A percentile compares a stretch with the other conserved stretches of the same genome.
These are phyloP conservation scores for Euphorbia celastroides DNA, from an alignment of 441 rosid genomes.

Conservation along the genomic window DNA sequence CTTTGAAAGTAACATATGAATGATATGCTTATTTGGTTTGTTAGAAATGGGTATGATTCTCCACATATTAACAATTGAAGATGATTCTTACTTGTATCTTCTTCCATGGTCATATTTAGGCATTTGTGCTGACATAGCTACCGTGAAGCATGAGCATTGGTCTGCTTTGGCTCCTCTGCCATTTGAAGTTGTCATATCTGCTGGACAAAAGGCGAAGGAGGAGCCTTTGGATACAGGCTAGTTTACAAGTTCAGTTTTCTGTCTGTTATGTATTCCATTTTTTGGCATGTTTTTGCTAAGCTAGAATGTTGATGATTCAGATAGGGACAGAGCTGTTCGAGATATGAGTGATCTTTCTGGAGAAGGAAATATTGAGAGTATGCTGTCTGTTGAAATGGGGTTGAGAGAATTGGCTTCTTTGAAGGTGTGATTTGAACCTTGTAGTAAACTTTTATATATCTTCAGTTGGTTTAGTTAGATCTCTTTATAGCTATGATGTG, in stretches of 20 bases:
- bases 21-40: not conserved
- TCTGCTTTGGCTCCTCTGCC: constrained; percentile 97
- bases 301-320: constrained; percentile 48
- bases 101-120: constrained; percentile 39
- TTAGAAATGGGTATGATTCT: constrained; percentile 1
- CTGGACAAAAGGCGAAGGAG: constrained; percentile 93
- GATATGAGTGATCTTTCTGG: constrained; percentile 71
- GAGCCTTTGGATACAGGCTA: constrained; percentile 60
- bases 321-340: constrained; percentile 44
- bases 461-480: not conserved
- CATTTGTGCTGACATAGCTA: constrained; percentile 80
- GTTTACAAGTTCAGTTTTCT: constrained; percentile 20
- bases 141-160: constrained; percentile 77
- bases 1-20: too few relatives aligned
- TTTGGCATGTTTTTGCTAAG: constrained; percentile 12
- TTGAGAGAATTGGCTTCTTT: constrained; percentile 80
- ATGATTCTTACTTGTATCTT: constrained; percentile 17
- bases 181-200: constrained; percentile 86
- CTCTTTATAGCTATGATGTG: not conserved
- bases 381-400: constrained; percentile 96
- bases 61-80: not conserved
- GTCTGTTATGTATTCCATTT: constrained; percentile 7
- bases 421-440: constrained; percentile 47
- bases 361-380: constrained; percentile 96
- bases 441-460: constrained; percentile 1